Base-by-base conservation (phyloP, 1,284 basidiomycete genomes). In the Trametes polyzona region DNA sequence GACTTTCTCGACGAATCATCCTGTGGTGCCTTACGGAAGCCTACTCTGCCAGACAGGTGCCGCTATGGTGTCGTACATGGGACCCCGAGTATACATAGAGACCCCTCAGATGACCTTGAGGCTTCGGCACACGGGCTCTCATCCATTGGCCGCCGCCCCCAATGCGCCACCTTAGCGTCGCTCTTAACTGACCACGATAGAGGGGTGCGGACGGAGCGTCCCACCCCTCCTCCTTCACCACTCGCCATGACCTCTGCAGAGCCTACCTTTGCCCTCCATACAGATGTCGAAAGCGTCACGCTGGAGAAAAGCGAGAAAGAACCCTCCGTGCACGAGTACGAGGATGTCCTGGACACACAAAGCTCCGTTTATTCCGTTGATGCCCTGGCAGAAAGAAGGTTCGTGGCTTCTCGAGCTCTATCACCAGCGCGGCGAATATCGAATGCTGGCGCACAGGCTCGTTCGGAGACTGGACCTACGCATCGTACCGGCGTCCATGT, bases 401-500 rank as follows among this genome's bases (percentile, higher is more conserved):
- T 8, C 19, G 51, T 35, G 17, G 4, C n/a, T 26, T 35, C 23
- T 14, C 8, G 1, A 26, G 6, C 2, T n/a, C n/a, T n/a, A n/a
- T n/a, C n/a, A n/a, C n/a, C n/a, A n/a, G n/a, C n/a, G n/a, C n/a
- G n/a, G n/a, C n/a, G n/a, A n/a, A n/a, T n/a, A n/a, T n/a, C n/a
- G n/a, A n/a, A n/a, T n/a, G n/a, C n/a, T n/a, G n/a, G n/a, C n/a
- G n/a, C 12, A n/a, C 21, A 33, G 37, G 16, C 32, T 48, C 24
- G n/a, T 52, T 11, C 10, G 52, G 11, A 61, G 54, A 29, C 52
- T 63, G 2, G 54, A 61, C 14, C 39, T 55, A 32, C 53, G 59
- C n/a, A 58, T 63, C 37, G 23, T 63, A 10, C 55, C 54, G 6
- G 46, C 47, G 10, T 58, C 59, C 4, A 63, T 55, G 40, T 37